Evolutionary conservation across 345 rosid genomes (phyloP).

Genomic region (Eucalyptus albens): DNA sequence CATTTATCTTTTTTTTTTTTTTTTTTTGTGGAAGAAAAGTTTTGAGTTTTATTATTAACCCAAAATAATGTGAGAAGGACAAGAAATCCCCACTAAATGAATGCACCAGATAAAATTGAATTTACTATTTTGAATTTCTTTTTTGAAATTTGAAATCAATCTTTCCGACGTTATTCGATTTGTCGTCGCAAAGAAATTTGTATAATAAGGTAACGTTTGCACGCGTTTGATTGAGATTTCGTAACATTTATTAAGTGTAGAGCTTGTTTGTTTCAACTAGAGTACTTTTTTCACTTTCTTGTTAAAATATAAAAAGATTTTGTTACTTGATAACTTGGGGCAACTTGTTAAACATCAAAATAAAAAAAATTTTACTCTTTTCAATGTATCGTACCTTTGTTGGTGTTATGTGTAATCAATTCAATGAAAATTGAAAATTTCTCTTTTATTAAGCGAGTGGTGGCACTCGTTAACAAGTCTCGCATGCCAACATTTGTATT

Average conservation of each 20-base stretch:
- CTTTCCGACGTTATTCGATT: not conserved
- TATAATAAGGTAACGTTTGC: not conserved
- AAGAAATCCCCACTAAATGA: not conserved
- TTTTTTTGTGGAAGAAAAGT: not conserved
- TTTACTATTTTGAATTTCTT: not conserved
- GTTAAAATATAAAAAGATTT: not conserved
- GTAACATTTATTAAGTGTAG: not conserved
- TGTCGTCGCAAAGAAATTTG: no score
- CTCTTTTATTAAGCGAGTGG: not conserved
- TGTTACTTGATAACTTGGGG: fast-evolving
- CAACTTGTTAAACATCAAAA: not conserved
- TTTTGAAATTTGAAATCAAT: not conserved
- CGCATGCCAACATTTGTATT: not conserved
- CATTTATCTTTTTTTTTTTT: not conserved
- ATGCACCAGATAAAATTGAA: not conserved
- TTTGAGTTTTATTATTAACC: not conserved
- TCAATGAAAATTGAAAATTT: not conserved
- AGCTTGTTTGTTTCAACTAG: not conserved
- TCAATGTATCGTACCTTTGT: not conserved
- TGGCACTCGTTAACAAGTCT: fast-evolving
- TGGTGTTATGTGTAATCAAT: not conserved
- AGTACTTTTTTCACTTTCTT: not conserved
- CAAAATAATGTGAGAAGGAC: not conserved
- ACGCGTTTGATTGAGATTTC: not conserved
- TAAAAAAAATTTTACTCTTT: fast-evolving